These are phyloP conservation scores for Dioszegia crocea DNA, from an alignment of 768 basidiomycete species.

Conservation along the genomic window DNA sequence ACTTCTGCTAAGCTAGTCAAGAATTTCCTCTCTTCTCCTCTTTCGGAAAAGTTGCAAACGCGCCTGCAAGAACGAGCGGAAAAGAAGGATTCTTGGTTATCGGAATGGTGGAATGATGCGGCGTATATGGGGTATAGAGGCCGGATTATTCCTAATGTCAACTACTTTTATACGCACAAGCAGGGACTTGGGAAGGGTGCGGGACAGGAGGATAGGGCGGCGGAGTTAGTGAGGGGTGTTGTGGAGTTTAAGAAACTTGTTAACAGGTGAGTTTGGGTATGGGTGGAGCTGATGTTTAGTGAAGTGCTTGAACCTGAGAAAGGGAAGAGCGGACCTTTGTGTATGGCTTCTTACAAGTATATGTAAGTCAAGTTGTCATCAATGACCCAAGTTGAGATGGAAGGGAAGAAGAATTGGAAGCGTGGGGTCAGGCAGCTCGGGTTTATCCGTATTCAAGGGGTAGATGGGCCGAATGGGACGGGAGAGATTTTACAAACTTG, in stretches of 20 bases:
- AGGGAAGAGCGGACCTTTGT: conserved; percentile 65
- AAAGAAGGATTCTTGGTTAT: conserved; percentile 72
- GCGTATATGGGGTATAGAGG: conserved; percentile 87
- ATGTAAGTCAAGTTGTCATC: conserved; percentile 55
- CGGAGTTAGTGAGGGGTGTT: conserved; percentile 76
- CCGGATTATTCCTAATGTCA: conserved; percentile 84
- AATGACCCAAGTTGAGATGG: too few relatives aligned
- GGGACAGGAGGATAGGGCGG: conserved; percentile 67
- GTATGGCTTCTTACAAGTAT: conserved; percentile 94
- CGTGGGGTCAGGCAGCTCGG: too few relatives aligned
- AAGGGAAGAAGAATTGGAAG: too few relatives aligned
- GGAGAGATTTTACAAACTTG: too few relatives aligned
- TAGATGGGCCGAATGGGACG: too few relatives aligned
- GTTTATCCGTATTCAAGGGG: too few relatives aligned
- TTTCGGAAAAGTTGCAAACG: conserved; percentile 67
- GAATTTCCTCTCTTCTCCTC: conserved; percentile 66
- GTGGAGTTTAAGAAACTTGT: conserved; percentile 77
- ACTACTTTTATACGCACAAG: conserved; percentile 89
- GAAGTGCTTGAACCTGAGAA: conserved; percentile 83
- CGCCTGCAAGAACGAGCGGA: conserved; percentile 69
- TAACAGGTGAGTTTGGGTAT: conserved; percentile 60
- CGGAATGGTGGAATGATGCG: conserved; percentile 95
- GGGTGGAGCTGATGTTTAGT: conserved; percentile 50
- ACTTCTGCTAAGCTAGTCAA: conserved; percentile 61
- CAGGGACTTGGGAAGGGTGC: conserved; percentile 56